A percentile compares a stretch with the other conserved stretches of the same genome.
Conservation (phyloP, 2,329 filamentous ascomycete species). For the Whalleya microplaca region DNA sequence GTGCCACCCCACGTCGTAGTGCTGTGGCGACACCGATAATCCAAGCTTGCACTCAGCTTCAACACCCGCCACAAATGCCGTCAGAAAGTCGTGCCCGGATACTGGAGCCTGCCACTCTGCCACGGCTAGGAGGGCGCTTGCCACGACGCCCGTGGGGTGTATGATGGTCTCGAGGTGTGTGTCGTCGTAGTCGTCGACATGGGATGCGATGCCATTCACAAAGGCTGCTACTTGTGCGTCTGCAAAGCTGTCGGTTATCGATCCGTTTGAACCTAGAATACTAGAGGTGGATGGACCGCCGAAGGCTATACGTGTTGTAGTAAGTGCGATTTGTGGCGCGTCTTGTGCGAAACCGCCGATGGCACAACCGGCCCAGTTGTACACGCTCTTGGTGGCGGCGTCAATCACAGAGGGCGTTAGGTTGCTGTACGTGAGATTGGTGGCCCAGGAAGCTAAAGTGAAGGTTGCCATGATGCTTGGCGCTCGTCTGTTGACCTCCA, state of each 20-base stretch:
- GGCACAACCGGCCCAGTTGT: slow-evolving; percentile 59
- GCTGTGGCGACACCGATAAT: slow-evolving; percentile 54
- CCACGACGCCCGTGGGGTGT: slow-evolving; percentile 56
- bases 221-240: slow-evolving; percentile 55
- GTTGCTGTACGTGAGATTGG: slow-evolving; percentile 43
- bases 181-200: slow-evolving; percentile 61
- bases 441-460: slow-evolving; percentile 52
- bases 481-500: neutral
- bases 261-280: slow-evolving; percentile 38
- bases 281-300: slow-evolving; percentile 37
- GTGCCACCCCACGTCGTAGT: slow-evolving; percentile 61
- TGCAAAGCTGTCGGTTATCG: slow-evolving; percentile 24
- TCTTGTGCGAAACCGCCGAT: slow-evolving; percentile 53
- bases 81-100: slow-evolving; percentile 51
- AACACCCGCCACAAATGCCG: slow-evolving; percentile 54
- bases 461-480: slow-evolving; percentile 47
- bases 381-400: slow-evolving; percentile 51
- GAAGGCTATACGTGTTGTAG: slow-evolving; percentile 34
- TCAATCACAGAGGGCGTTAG: slow-evolving; percentile 46
- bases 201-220: slow-evolving; percentile 58
- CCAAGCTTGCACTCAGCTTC: slow-evolving; percentile 58
- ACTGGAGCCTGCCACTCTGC: slow-evolving; percentile 40
- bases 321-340: slow-evolving; percentile 43
- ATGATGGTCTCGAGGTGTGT: slow-evolving; percentile 60
- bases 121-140: slow-evolving; percentile 52